These are phyloP conservation scores for Rhodotorula sp. DNA, from an alignment of 1,284 basidiomycete genomes.

Conservation along the genomic window DNA sequence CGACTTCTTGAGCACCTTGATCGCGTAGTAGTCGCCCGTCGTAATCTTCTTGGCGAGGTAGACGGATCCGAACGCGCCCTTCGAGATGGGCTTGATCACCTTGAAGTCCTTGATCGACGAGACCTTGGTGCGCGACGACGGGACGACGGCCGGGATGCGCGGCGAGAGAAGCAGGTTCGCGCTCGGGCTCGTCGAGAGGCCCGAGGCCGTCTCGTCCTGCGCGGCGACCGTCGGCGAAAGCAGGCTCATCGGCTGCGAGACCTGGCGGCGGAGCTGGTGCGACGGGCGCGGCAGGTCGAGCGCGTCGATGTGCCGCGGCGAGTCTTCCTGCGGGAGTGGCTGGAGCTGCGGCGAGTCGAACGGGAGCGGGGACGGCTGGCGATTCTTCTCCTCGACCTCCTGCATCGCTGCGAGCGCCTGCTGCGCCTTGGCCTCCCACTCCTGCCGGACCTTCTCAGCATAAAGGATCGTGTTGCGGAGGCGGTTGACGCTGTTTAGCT, in stretches of 20 bases:
- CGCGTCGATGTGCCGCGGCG: slow-evolving; percentile 23
- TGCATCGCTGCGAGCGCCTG: slow-evolving; percentile 63
- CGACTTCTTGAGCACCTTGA: slow-evolving; percentile 98
- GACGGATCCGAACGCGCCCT: slow-evolving; percentile 97
- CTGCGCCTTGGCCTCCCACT: slow-evolving; percentile 90
- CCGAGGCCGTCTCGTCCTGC: slow-evolving; percentile 15
- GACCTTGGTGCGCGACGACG: slow-evolving; percentile 74
- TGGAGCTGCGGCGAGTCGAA: slow-evolving; percentile 53
- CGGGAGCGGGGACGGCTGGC: slow-evolving; percentile 56
- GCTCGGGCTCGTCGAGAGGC: slow-evolving; percentile 31
- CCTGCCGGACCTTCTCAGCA: slow-evolving; percentile 93
- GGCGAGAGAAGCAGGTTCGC: slow-evolving; percentile 72
- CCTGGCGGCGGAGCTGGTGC: slow-evolving; percentile 32
- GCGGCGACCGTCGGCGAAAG: slow-evolving; percentile 23
- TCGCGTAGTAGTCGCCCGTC: slow-evolving; percentile 98
- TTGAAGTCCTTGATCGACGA: slow-evolving; percentile 99
- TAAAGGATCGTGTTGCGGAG: slow-evolving; percentile 98
- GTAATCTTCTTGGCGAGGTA: slow-evolving; percentile 97
- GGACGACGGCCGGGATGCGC: slow-evolving; percentile 74
- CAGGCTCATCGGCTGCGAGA: slow-evolving; percentile 44
- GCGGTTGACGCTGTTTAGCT: slow-evolving; percentile 91
- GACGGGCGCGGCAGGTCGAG: slow-evolving; percentile 46
- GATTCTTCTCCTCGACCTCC: slow-evolving; percentile 52
- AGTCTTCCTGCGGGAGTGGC: slow-evolving; percentile 26
- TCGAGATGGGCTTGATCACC: slow-evolving; percentile 98